Conservation (phyloP, 495 filamentous ascomycete species). For the Annulohypoxylon maeteangense region DNA sequence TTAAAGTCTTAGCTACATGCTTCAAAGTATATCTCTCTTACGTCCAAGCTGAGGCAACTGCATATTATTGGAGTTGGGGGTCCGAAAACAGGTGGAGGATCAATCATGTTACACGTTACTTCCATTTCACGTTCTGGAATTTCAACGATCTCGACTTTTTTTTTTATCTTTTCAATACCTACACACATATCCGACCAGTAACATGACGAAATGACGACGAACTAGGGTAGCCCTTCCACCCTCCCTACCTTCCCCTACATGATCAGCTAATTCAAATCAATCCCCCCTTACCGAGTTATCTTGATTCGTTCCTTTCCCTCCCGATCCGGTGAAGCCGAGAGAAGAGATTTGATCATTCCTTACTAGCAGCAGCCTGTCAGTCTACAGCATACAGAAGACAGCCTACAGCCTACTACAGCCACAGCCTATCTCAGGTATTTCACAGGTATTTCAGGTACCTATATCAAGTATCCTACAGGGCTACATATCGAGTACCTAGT, state of each 20-base stretch:
- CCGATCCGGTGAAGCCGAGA: constrained; percentile 32
- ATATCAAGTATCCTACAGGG: too few species aligned
- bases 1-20: background rate
- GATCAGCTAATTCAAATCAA: constrained; percentile 5
- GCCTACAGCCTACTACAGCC: background rate
- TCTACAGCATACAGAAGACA: background rate
- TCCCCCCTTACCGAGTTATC: constrained; percentile 10
- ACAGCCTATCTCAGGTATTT: too few species aligned
- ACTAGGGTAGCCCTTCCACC: constrained; percentile 8
- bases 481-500: background rate
- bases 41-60: constrained; percentile 11
- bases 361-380: background rate
- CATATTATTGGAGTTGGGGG: background rate
- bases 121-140: background rate
- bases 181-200: background rate
- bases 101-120: background rate
- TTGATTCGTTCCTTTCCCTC: constrained; percentile 13
- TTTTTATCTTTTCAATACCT: background rate
- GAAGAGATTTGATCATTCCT: background rate
- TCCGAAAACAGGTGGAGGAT: constrained; percentile 4
- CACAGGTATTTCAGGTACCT: background rate
- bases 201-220: constrained; percentile 1
- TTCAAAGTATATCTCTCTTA: background rate
- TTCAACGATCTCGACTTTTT: background rate
- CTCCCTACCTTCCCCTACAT: background rate